phyloP scores from a whole-genome alignment of 2,329 filamentous ascomycete species.

The Colletotrichum truncatum region DNA sequence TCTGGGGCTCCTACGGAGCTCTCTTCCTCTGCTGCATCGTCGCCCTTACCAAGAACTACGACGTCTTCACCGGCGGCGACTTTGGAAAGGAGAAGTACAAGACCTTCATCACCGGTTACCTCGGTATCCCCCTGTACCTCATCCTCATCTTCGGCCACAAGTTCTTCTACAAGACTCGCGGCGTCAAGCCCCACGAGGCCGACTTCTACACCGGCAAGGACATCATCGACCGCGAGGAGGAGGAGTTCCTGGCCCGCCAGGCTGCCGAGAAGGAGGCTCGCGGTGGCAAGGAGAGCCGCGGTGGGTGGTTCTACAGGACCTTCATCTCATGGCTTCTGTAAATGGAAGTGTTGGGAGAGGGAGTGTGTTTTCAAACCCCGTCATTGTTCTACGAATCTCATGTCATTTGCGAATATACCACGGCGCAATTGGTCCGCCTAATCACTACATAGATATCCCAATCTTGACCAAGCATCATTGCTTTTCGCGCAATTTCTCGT shows the following conservation, averaged over 20 bases:
- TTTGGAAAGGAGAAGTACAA: constrained; percentile 63
- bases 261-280: constrained; percentile 42
- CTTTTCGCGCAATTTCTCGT: not conserved
- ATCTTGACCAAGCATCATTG: constrained; percentile 22
- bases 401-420: constrained; percentile 30
- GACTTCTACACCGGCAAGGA: constrained; percentile 81
- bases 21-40: constrained; percentile 78
- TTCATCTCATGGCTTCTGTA: constrained; percentile 35
- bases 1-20: constrained; percentile 73
- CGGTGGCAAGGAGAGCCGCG: constrained; percentile 34
- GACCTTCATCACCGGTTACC: constrained; percentile 80
- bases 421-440: constrained; percentile 24
- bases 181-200: constrained; percentile 65
- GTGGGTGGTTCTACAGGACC: constrained; percentile 38
- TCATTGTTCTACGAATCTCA: constrained; percentile 22
- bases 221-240: constrained; percentile 77
- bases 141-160: constrained; percentile 76
- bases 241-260: constrained; percentile 70
- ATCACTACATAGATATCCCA: constrained; percentile 19
- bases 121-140: constrained; percentile 80
- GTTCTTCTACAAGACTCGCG: constrained; percentile 60
- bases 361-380: not conserved
- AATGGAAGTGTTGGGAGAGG: not conserved
- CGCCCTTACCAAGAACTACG: constrained; percentile 84
- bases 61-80: constrained; percentile 69